These are phyloP conservation scores for Fraxinus cuspidata DNA, from an alignment of 257 asterid genomes.

Conservation along the genomic window DNA sequence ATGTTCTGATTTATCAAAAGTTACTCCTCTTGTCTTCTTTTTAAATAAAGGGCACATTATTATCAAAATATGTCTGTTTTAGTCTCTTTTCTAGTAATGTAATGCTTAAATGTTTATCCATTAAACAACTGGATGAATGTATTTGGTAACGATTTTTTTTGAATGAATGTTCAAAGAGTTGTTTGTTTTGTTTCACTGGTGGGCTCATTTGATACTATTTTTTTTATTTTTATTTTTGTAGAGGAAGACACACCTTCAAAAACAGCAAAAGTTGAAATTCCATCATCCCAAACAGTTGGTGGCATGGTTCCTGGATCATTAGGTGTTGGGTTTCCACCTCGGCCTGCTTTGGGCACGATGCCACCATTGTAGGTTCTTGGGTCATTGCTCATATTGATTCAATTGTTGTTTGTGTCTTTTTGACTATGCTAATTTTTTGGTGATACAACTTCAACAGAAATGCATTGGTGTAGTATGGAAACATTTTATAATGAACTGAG, in stretches of 20 bases:
- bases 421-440: background rate
- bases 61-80: background rate
- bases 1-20: background rate
- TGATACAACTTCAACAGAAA: too few species aligned
- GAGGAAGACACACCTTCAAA: conserved; percentile 77
- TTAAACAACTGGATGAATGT: background rate
- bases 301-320: conserved; percentile 51
- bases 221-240: conserved; percentile 29
- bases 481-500: background rate
- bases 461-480: background rate
- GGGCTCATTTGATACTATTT: conserved; percentile 19
- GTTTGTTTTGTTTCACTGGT: background rate
- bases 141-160: background rate
- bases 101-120: background rate
- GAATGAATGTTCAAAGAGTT: background rate
- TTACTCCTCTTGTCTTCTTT: background rate
- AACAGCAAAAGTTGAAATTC: conserved; percentile 66
- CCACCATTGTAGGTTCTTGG: conserved; percentile 54
- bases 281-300: conserved; percentile 56
- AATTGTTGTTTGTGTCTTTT: background rate
- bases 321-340: conserved; percentile 66
- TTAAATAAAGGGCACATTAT: background rate
- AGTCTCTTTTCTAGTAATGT: background rate
- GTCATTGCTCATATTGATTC: background rate
- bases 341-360: conserved; percentile 45